Conservation (phyloP, 2,329 filamentous ascomycete genomes). For the Sporothrix mexicana region DNA sequence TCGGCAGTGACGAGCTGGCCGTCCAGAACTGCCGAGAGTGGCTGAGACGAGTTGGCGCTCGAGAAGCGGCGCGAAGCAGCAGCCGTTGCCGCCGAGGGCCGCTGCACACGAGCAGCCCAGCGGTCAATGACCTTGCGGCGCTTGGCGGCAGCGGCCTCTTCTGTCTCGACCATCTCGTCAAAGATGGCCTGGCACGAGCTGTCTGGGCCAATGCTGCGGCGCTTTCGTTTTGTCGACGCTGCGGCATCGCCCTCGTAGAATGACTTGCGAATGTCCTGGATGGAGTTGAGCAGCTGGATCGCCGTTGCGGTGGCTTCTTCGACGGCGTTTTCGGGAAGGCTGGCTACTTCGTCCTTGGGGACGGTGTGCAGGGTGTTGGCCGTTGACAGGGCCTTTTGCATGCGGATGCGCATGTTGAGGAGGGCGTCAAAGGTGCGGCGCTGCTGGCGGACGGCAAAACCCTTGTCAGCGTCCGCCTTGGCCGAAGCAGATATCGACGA, state of each 20-base stretch:
- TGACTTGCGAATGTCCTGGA: constrained; percentile 71
- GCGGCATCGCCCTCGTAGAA: constrained; percentile 56
- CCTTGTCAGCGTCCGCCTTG: constrained; percentile 82
- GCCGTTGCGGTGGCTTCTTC: constrained; percentile 79
- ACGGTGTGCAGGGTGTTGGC: constrained; percentile 72
- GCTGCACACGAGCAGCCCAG: constrained; percentile 83
- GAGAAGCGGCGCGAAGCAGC: constrained; percentile 63
- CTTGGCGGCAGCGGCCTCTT: constrained; percentile 62
- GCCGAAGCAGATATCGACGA: constrained; percentile 67
- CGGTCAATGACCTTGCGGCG: constrained; percentile 80
- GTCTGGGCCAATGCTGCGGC: background rate
- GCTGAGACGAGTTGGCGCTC: constrained; percentile 57
- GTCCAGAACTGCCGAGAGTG: constrained; percentile 70
- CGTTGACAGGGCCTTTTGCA: constrained; percentile 88
- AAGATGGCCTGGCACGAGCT: constrained; percentile 69
- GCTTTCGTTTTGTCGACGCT: constrained; percentile 46
- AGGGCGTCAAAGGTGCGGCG: constrained; percentile 85
- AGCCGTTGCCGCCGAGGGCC: constrained; percentile 53
- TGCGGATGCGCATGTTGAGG: constrained; percentile 85
- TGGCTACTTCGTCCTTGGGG: constrained; percentile 53
- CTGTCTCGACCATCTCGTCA: constrained; percentile 70
- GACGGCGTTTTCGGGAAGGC: constrained; percentile 50
- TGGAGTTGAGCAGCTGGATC: constrained; percentile 72
- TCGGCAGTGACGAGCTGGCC: constrained; percentile 70
- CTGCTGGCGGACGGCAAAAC: constrained; percentile 83